Conservation (phyloP, 257 asterid species). For the Thymus quinquecostatus region DNA sequence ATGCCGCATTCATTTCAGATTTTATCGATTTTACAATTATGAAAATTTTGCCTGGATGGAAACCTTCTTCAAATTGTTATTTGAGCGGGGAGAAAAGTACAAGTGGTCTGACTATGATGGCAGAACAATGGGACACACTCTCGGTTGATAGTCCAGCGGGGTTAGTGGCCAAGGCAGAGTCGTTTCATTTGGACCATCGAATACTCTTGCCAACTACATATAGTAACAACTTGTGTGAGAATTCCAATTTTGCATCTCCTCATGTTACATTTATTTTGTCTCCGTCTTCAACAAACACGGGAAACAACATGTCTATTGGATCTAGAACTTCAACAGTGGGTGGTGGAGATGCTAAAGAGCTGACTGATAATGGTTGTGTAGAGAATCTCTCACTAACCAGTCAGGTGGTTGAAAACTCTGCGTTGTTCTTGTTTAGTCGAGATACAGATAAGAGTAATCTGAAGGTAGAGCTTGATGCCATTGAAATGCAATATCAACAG, state of each 20-base stretch:
- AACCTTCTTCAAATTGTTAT: constrained; percentile 41
- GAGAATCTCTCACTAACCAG: constrained; percentile 26
- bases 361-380: constrained; percentile 5
- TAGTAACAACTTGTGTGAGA: constrained; percentile 13
- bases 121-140: constrained; percentile 31
- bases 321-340: constrained; percentile 39
- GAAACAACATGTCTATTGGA: constrained; percentile 25
- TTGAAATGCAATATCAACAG: constrained; percentile 36
- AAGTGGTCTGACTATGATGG: constrained; percentile 31
- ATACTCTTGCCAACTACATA: background rate
- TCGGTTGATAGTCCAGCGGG: constrained; percentile 29
- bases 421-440: constrained; percentile 22
- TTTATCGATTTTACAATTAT: constrained; percentile 57
- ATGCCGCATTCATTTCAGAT: constrained; percentile 63
- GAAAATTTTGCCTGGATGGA: constrained; percentile 57
- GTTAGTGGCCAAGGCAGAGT: constrained; percentile 27
- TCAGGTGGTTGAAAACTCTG: constrained; percentile 29
- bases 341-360: constrained; percentile 26
- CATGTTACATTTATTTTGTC: constrained; percentile 34
- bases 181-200: constrained; percentile 21
- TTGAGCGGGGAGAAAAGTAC: constrained; percentile 41
- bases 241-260: constrained; percentile 33
- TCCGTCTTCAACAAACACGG: constrained; percentile 27
- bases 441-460: constrained; percentile 26
- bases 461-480: constrained; percentile 33